These are phyloP conservation scores for Ettlia oleoabundans DNA, from an alignment of 139 green algal species.

Conservation along the genomic window DNA sequence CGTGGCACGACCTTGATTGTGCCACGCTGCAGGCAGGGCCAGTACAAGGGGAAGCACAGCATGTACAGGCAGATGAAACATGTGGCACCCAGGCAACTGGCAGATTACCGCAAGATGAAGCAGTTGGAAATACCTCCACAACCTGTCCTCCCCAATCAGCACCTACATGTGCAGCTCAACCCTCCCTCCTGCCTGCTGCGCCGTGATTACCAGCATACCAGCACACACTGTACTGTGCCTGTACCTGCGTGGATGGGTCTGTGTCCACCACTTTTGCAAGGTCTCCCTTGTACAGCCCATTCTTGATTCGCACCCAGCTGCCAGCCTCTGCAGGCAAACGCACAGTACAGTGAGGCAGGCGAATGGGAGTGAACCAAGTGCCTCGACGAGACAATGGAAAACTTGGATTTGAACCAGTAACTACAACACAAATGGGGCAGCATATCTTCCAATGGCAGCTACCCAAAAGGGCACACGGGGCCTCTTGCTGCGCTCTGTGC, in stretches of 20 bases:
- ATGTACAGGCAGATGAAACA: neutral
- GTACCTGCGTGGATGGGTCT: constrained; percentile 12
- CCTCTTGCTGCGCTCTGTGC: no score
- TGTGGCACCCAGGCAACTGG: neutral
- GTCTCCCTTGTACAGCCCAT: constrained; percentile 93
- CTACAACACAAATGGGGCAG: no score
- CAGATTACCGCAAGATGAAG: no score
- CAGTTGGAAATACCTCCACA: no score
- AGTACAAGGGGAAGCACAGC: neutral
- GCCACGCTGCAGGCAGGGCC: constrained; percentile 13
- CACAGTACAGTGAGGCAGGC: neutral
- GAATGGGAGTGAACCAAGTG: neutral
- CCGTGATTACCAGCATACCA: neutral
- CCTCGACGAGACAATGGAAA: no score
- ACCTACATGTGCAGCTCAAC: no score
- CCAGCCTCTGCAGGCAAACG: neutral
- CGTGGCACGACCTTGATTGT: constrained; percentile 83
- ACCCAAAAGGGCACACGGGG: no score
- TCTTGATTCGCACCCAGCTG: constrained; percentile 84
- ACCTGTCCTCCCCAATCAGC: no score
- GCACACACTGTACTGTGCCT: neutral
- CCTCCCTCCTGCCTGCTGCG: no score
- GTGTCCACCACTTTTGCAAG: constrained; percentile 88
- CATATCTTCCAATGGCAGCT: no score
- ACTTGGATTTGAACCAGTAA: no score